A percentile compares a stretch with the other conserved stretches of the same genome.
Conservation (phyloP, 2,329 filamentous ascomycete genomes). For the Ophiostoma angusticollis region DNA sequence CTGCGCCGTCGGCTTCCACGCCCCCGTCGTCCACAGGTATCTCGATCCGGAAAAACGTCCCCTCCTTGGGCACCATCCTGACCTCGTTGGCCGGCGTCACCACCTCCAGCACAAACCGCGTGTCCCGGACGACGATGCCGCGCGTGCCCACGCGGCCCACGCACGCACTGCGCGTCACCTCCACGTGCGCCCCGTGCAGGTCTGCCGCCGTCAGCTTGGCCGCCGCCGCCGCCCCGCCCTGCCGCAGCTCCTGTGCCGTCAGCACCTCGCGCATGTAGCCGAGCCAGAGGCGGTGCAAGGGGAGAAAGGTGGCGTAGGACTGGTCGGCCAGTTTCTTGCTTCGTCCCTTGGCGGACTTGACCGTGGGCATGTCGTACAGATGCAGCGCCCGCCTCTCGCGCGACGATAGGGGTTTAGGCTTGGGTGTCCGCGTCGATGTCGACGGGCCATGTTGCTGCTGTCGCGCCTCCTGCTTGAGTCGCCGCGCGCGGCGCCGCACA, state of each 20-base stretch:
- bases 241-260: slow-evolving; percentile 40
- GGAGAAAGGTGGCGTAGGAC: slow-evolving; percentile 64
- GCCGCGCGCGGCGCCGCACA: slow-evolving; percentile 37
- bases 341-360: background rate
- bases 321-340: slow-evolving; percentile 28
- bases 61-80: slow-evolving; percentile 80
- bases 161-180: slow-evolving; percentile 73
- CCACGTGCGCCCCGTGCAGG: slow-evolving; percentile 73
- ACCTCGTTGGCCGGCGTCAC: slow-evolving; percentile 58
- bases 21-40: slow-evolving; percentile 30
- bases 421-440: slow-evolving; percentile 22
- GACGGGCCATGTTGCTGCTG: too few species aligned
- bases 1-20: slow-evolving; percentile 14
- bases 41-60: slow-evolving; percentile 69
- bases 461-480: slow-evolving; percentile 32
- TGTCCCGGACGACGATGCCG: slow-evolving; percentile 83
- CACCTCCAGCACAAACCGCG: slow-evolving; percentile 74
- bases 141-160: slow-evolving; percentile 67
- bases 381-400: slow-evolving; percentile 61
- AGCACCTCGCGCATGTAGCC: slow-evolving; percentile 77
- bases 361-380: slow-evolving; percentile 56
- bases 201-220: slow-evolving; percentile 76
- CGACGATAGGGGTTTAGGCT: slow-evolving; percentile 60
- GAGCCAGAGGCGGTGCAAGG: slow-evolving; percentile 67
- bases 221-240: slow-evolving; percentile 45